These are phyloP conservation scores for Vaccinium macrocarpon DNA, from an alignment of 148 eudicot species.

Conservation along the genomic window DNA sequence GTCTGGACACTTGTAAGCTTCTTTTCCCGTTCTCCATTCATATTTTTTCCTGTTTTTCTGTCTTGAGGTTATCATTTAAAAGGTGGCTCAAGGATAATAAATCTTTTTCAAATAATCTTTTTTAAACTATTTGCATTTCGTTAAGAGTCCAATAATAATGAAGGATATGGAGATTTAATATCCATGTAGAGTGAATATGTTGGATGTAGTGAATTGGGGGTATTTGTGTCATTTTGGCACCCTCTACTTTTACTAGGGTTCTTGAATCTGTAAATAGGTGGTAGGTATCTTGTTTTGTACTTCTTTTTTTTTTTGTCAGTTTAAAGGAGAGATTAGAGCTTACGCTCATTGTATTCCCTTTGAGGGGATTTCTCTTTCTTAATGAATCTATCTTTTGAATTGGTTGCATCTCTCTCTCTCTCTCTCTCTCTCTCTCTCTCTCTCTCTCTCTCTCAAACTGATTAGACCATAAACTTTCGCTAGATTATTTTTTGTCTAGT, in stretches of 20 bases:
- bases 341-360: background rate
- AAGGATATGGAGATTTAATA: background rate
- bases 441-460: background rate
- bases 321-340: background rate
- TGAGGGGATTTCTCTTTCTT: background rate
- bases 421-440: background rate
- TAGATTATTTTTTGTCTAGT: background rate
- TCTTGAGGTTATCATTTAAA: background rate
- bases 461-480: background rate
- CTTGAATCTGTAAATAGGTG: background rate
- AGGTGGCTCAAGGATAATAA: background rate
- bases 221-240: background rate
- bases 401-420: background rate
- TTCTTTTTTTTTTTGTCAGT: background rate
- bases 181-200: background rate
- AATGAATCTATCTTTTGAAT: background rate
- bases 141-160: background rate
- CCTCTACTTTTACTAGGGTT: background rate
- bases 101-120: background rate
- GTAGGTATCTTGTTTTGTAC: background rate
- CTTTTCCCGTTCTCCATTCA: conserved; percentile 1
- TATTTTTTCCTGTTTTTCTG: background rate
- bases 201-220: background rate
- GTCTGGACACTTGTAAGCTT: conserved; percentile 93
- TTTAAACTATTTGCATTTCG: background rate